Base-by-base conservation (phyloP, 75 land plant genomes). In the Selaginella tamariscina region DNA sequence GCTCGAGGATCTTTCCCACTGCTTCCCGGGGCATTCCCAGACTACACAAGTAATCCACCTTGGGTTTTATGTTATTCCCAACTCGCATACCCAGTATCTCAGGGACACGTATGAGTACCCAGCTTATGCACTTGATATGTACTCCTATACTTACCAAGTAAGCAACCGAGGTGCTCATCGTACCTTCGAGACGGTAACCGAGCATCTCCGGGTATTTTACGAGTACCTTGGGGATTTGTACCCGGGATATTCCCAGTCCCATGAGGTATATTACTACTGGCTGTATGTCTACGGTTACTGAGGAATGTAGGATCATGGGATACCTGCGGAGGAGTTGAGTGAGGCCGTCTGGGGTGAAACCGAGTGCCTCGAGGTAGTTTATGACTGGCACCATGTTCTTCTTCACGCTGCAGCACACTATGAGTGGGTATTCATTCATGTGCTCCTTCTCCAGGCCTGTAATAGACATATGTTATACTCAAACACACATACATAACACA, bases 131-230 rank as follows among this genome's bases (percentile, higher is more conserved):
- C 65, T 85, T 78, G 65, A 77, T 78, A 27, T 75, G 76, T 11
- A 93, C 90, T 1, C 95, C 94, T 56, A 88, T 80, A 44, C 94
- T 87, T n/a, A 86, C 77, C 65, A 93, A 70, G 64, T 83, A 93
- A 1, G 84, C 89, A 39, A 93, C 82, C 21, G 94, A 89, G 0
- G 94, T 85, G 64, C 87, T 83, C 84, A 93, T 90, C 27, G 86
- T 88, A 1, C 93, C 89, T 33, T 88, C 90, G 22, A 89, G 84
- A 56, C 91, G 87, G 69, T 84, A 89, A 13, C 95, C 90, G 2
- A 93, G 71, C 8, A 89, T 78, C 70, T 89, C 90, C 1, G 95
- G 98, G 57, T 83, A 93, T 60, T 56, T 71, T 75, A 78, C 84
- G n/a, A 93, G 68, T 26, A 86, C 90, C 11, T 79, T 78, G 44